These are phyloP conservation scores for Rosa lucieae DNA, from an alignment of 306 rosid genomes.

Conservation along the genomic window DNA sequence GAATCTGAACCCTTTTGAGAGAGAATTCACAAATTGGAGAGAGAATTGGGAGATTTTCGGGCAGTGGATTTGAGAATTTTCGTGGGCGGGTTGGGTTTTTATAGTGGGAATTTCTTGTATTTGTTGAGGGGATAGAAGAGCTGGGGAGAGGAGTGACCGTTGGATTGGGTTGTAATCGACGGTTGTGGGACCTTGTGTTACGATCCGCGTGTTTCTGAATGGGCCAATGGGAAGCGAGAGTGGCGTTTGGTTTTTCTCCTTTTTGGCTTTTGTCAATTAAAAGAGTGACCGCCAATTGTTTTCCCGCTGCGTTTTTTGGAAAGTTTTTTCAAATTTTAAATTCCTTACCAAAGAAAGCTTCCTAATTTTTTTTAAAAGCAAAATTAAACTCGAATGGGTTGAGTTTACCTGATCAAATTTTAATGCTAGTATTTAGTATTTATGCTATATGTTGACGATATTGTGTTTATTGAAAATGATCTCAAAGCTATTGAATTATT, in stretches of 20 bases:
- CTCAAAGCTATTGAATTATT: too few relatives aligned
- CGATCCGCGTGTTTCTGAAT: constrained; percentile 42
- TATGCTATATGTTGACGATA: too few relatives aligned
- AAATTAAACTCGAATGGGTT: too few relatives aligned
- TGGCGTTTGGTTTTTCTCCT: not conserved
- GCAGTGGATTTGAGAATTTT: not conserved
- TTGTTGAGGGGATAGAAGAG: not conserved
- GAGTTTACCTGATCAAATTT: too few relatives aligned
- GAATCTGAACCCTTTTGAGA: not conserved
- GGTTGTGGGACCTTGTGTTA: not conserved
- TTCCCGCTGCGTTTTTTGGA: constrained; percentile 7
- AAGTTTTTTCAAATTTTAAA: not conserved
- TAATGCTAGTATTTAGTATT: too few relatives aligned
- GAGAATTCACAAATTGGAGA: not conserved
- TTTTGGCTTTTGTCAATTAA: not conserved
- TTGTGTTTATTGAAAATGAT: too few relatives aligned
- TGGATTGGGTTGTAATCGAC: constrained; percentile 43
- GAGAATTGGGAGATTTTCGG: not conserved
- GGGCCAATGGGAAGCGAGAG: constrained; percentile 36
- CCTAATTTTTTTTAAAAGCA: too few relatives aligned
- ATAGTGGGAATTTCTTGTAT: constrained; percentile 10
- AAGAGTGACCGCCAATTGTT: not conserved
- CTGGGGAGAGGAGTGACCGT: constrained; percentile 17
- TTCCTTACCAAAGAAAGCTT: not conserved
- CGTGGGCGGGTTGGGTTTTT: constrained; percentile 7